Evolutionary conservation across 352 stramenopile genomes (phyloP).

Genomic region (Globisporangium polare): DNA sequence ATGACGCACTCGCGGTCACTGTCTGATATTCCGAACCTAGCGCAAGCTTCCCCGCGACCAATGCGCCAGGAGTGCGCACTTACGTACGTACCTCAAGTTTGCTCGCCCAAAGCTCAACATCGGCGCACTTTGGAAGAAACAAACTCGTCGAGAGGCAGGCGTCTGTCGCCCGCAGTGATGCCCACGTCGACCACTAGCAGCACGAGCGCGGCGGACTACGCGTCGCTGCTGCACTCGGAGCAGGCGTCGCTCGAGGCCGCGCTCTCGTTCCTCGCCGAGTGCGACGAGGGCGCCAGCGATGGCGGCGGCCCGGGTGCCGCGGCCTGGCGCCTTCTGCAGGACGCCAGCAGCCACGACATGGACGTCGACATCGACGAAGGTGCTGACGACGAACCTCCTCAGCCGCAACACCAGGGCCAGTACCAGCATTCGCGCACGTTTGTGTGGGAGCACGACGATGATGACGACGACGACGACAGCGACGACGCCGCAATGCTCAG

Average conservation of each 20-base stretch:
- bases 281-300: constrained; percentile 25
- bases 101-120: not conserved
- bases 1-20: no score
- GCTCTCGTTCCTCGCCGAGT: constrained; percentile 35
- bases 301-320: constrained; percentile 22
- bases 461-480: constrained; percentile 11
- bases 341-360: constrained; percentile 23
- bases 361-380: constrained; percentile 21
- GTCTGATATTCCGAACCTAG: not conserved
- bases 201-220: constrained; percentile 6
- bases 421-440: not conserved
- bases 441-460: not conserved
- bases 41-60: not conserved
- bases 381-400: not conserved
- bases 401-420: not conserved
- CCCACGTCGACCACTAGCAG: not conserved
- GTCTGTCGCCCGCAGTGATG: not conserved
- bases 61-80: not conserved
- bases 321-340: constrained; percentile 33
- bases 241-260: constrained; percentile 33
- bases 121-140: not conserved
- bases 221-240: constrained; percentile 4
- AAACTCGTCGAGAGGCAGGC: not conserved
- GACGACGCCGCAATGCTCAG: constrained; percentile 7
- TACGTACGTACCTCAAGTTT: not conserved